Base-by-base conservation (phyloP, 2,329 filamentous ascomycete species). In the Clarireedia paspali region DNA sequence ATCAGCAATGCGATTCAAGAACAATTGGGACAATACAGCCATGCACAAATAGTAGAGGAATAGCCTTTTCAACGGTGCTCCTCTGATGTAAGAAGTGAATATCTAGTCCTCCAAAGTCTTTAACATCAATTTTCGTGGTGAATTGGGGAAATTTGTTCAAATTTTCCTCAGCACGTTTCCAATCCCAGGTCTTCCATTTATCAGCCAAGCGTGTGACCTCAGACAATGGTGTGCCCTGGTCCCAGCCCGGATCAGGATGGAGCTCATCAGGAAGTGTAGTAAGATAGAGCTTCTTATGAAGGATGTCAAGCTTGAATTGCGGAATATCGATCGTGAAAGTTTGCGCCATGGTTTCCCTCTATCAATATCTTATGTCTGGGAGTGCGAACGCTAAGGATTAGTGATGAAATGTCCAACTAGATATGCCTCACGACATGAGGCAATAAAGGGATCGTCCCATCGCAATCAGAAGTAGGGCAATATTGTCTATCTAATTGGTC, bases 11-110 rank as follows among this genome's bases (percentile, higher is more conserved):
- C 14, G 14, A 26, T 27, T 4, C 6, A 17, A 6, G 27, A 14
- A 24, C 38, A 24, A 36, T 6, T 14, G 10, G 26, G 2, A 26
- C n/a, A 10, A 12, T 24, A 54, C 52, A 54, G 10, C 52, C 52
- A 14, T 88, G 85, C n/a, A 76, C 74, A 66, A 89, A 88, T 1
- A 89, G 67, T 30, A 89, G 65, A 0, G 86, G 85, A 44, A 89
- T 80, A 1, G 82, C 82, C 20, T 74, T 73, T 1, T 74, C 62
- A 2, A 70, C 72, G 1, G 70, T 23, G 24, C 45, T 48, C 24
- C 36, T 73, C 61, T 84, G 74, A 64, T 87, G 81, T 5, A 88
- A 66, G 62, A 85, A 85, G 67, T 89, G 85, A 2, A 89, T 74
- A 24, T 82, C 73, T 34, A 87, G 64, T 0, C 75, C 72, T 0